phyloP scores from a whole-genome alignment of 768 basidiomycete genomes.

The Boletus pseudopeckii region DNA sequence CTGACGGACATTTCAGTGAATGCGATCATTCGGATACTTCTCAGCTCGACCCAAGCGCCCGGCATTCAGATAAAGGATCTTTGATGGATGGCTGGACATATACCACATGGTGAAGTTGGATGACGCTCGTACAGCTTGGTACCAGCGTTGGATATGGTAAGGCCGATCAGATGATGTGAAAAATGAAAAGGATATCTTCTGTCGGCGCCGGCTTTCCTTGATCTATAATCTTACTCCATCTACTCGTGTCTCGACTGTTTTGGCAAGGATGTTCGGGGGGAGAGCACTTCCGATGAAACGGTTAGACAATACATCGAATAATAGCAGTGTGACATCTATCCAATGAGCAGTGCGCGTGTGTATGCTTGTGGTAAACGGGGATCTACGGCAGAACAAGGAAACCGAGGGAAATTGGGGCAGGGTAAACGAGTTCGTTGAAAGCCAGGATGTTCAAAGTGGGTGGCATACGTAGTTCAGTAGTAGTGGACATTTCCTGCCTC shows the following conservation, averaged over 20 bases:
- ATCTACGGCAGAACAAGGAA: not conserved
- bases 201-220: conserved; percentile 1
- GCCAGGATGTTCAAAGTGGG: not conserved
- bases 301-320: conserved; percentile 3
- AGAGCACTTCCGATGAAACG: not conserved
- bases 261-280: not conserved
- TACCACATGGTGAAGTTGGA: not conserved
- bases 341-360: not conserved
- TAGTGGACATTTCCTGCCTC: conserved; percentile 4
- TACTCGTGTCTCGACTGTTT: not conserved
- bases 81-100: conserved; percentile 30
- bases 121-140: conserved; percentile 24
- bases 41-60: conserved; percentile 87
- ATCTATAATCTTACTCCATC: not conserved
- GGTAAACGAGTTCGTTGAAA: not conserved
- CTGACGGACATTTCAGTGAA: conserved; percentile 47
- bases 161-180: conserved; percentile 22
- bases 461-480: conserved; percentile 1
- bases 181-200: not conserved
- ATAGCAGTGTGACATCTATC: not conserved
- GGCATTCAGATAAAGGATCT: conserved; percentile 83
- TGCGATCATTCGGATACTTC: conserved; percentile 72
- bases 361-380: not conserved
- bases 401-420: too few relatives aligned
- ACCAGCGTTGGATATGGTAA: conserved; percentile 16